These are phyloP conservation scores for Monosporascus sp. DNA, from an alignment of 2,329 filamentous ascomycete species.

Conservation along the genomic window DNA sequence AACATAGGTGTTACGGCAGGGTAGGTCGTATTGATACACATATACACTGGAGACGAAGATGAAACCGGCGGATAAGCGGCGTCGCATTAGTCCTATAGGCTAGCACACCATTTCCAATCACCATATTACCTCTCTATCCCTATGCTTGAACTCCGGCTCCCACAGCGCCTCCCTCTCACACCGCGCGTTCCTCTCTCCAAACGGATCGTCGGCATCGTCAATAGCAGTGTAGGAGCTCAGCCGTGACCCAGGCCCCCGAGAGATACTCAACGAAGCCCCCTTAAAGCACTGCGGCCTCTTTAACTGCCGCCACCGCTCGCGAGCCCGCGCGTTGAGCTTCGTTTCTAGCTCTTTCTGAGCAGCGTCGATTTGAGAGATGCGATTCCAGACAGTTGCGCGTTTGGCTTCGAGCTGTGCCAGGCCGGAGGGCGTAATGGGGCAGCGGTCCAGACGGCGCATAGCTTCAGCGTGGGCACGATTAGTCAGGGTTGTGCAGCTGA, in stretches of 20 bases:
- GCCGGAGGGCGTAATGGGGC: background rate
- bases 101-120: too few species aligned
- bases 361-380: background rate
- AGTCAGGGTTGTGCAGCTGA: background rate
- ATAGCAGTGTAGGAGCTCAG: background rate
- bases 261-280: background rate
- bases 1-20: too few species aligned
- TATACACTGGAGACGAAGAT: too few species aligned
- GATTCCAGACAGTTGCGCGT: background rate
- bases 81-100: too few species aligned
- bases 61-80: too few species aligned
- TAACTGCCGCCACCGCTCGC: background rate
- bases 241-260: background rate
- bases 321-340: background rate
- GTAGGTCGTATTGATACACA: too few species aligned
- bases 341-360: background rate
- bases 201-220: background rate
- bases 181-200: background rate
- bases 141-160: too few species aligned
- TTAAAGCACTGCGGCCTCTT: background rate
- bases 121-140: too few species aligned
- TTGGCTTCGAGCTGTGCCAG: background rate
- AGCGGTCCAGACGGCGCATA: background rate
- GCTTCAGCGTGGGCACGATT: background rate
- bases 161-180: background rate